Percentiles rank a stretch among this genome's conserved stretches.
These are phyloP conservation scores for Neofusicoccum sp. DNA, from an alignment of 2,329 filamentous ascomycete genomes.

Conservation along the genomic window DNA sequence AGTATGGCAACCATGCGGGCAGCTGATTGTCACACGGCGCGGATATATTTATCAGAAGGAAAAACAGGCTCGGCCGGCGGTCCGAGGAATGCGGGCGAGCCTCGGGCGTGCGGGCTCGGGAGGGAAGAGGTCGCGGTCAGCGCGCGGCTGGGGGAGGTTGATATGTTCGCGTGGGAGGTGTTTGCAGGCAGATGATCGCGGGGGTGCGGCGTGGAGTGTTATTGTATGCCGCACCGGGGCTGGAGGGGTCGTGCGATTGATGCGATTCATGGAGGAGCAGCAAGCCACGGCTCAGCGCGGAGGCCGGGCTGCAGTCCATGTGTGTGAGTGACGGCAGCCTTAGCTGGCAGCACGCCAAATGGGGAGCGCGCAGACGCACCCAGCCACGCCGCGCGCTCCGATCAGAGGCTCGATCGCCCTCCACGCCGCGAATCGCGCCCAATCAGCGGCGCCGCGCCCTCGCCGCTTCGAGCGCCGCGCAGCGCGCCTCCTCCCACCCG, in stretches of 20 bases:
- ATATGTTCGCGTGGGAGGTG: not conserved
- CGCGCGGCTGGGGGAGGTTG: not conserved
- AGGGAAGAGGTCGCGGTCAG: not conserved
- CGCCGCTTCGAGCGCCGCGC: slow-evolving; percentile 7
- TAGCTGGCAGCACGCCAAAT: slow-evolving; percentile 8
- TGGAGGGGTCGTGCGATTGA: slow-evolving; percentile 13
- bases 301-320: slow-evolving; percentile 2
- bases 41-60: slow-evolving; percentile 11
- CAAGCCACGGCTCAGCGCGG: slow-evolving; percentile 13
- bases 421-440: not conserved
- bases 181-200: slow-evolving; percentile 15
- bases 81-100: not conserved
- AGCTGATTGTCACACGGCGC: not conserved
- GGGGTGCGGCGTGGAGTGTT: slow-evolving; percentile 10
- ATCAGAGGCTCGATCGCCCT: slow-evolving; percentile 15
- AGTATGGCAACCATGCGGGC: not conserved
- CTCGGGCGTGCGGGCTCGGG: not conserved
- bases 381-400: slow-evolving; percentile 12
- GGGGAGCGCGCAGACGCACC: slow-evolving; percentile 6
- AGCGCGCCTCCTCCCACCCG: slow-evolving; percentile 5
- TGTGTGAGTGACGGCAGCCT: not conserved
- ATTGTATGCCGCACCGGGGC: slow-evolving; percentile 2
- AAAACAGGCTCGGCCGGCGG: not conserved
- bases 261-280: slow-evolving; percentile 13
- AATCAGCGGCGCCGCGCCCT: not conserved